A percentile compares a stretch with the other conserved stretches of the same genome.
Evolutionary conservation across 129 eudicot genomes (phyloP).

Genomic region (Smallanthus sonchifolius): DNA sequence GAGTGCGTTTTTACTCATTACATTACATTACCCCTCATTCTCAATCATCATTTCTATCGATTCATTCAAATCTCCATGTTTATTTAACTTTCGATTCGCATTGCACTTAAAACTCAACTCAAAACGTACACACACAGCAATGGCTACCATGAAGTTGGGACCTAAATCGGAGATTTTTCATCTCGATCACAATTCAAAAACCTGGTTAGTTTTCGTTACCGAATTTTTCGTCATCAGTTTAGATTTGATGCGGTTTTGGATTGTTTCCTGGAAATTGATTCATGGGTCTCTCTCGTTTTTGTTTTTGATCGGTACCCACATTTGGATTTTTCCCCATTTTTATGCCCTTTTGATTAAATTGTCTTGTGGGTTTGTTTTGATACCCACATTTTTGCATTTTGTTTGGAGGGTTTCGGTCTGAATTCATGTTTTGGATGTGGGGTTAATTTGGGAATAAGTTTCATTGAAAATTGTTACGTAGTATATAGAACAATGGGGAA

Average conservation of each 20-base stretch:
- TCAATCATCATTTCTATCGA: constrained; percentile 8
- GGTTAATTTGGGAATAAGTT: not conserved
- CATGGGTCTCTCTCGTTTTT: constrained; percentile 6
- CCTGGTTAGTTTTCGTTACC: constrained; percentile 40
- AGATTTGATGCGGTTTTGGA: not conserved
- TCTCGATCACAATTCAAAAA: constrained; percentile 33
- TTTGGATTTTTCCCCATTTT: constrained; percentile 9
- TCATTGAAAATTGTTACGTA: not conserved
- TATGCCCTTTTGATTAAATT: constrained; percentile 2
- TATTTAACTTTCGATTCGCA: not conserved
- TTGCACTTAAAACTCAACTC: constrained; percentile 8
- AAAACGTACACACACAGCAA: not conserved
- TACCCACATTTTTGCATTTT: constrained; percentile 15
- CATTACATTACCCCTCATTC: constrained; percentile 19
- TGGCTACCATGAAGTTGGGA: constrained; percentile 54
- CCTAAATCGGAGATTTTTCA: constrained; percentile 56
- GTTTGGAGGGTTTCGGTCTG: not conserved
- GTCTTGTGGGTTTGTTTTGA: not conserved
- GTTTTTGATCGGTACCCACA: constrained; percentile 16
- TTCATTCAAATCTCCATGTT: constrained; percentile 5
- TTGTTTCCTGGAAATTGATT: constrained; percentile 6
- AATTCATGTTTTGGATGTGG: constrained; percentile 9
- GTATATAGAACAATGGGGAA: not conserved
- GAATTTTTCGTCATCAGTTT: not conserved
- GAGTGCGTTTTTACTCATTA: constrained; percentile 32